Evolutionary conservation across 306 rosid species (phyloP), one percentile per base, ranked within the genome.

Genomic region (Ziziphus jujuba): DNA sequence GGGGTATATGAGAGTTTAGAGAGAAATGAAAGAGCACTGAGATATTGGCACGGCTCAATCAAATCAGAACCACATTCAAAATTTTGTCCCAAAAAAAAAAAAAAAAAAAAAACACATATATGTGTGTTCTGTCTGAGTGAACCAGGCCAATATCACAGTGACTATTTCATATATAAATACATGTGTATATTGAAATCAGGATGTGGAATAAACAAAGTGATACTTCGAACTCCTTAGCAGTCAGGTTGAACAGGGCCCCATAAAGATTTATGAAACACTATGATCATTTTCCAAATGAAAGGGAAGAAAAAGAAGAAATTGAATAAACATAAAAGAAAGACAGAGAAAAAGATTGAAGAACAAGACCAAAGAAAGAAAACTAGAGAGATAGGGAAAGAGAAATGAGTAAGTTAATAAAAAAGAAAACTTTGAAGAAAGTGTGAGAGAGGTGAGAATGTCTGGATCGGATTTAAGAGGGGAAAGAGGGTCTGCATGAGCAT

Each of bases 41-140:
- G 84, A 87, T 87, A 87, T 87, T 87, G 92, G 82, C 92, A 75
- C 92, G 92, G 87, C 89, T 87, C 92, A 87, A 87, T 87, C 89
- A 87, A 72, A 86, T 14, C 38, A 34, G 28, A 65, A 15, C n/a
- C 22, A 50, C 22, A 17, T 5, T 16, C 23, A 17, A 50, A 49
- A 49, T 15, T 19, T 49, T n/a, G 21, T 50, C 55, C 44, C 16
- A 44, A 56, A 5, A 54, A 23, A 4, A 35, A n/a, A n/a, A n/a
- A n/a, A n/a, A n/a, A n/a, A n/a, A n/a, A n/a, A n/a, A n/a, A n/a
- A n/a, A n/a, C n/a, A n/a, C n/a, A 34, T 25, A 5, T 50, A 16
- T 17, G 1, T 66, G 12, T 11, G 6, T 66, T 57, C 36, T 15
- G 59, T 86, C 85, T 82, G 92, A 84, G 81, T 87, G 89, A 87